phyloP scores from a whole-genome alignment of 345 rosid species.

The Conringia planisiliqua region DNA sequence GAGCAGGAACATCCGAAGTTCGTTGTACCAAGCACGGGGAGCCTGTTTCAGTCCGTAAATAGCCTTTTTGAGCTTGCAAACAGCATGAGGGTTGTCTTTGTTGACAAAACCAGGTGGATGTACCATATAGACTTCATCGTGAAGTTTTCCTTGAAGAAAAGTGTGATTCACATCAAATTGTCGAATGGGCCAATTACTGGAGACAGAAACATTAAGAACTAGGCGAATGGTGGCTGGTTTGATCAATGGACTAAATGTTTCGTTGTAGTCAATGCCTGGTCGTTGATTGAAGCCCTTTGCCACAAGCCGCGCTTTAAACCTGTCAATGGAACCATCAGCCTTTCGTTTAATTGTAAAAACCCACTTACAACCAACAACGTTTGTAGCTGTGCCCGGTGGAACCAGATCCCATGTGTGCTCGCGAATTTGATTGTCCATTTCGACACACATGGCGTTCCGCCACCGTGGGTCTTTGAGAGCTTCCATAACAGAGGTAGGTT shows the following conservation, averaged over 20 bases:
- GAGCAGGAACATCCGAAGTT: neutral
- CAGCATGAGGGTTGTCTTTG: neutral
- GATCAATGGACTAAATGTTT: neutral
- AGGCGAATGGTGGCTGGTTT: neutral
- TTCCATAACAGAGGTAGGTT: neutral
- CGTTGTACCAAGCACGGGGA: neutral
- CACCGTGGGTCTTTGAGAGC: neutral
- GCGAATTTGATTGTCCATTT: neutral
- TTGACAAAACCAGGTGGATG: neutral
- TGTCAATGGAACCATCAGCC: neutral
- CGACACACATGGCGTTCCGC: neutral
- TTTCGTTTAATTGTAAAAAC: neutral
- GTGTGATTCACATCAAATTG: neutral
- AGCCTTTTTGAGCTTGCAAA: neutral
- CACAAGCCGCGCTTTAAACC: neutral
- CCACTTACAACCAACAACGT: neutral
- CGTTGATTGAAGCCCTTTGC: neutral
- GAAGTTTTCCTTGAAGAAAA: too few species aligned
- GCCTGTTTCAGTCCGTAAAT: neutral
- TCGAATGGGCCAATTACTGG: neutral
- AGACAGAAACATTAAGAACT: neutral
- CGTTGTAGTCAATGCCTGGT: neutral
- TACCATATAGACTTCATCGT: too few species aligned
- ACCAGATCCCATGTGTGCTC: neutral
- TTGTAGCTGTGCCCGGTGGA: neutral